Base-by-base conservation (phyloP, 2,329 filamentous ascomycete species). In the Trichophyton equinum region DNA sequence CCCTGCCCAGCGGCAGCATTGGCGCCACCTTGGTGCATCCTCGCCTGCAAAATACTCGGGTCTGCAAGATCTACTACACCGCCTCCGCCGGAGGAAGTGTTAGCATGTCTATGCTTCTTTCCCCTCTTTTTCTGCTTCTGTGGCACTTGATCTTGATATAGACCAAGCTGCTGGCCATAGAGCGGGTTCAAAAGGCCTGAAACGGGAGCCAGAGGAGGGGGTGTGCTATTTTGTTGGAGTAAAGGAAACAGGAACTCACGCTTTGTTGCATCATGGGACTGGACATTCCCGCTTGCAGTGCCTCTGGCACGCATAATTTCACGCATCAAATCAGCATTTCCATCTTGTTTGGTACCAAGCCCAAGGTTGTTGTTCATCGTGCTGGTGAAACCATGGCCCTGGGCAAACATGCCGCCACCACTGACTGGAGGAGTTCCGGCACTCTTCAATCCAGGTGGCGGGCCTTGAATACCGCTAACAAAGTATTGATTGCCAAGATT, bases 91-190 rank as follows among this genome's bases (percentile, higher is more conserved):
- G 92, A 97, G 89, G 91, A 96, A 92, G 92, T 96, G 90, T 96
- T 96, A 94, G 91, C 92, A 87, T 96, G 91, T 86, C 91, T 95
- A 84, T 96, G 92, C 90, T 96, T 96, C 86, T 96, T 96, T 82
- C 91, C 91, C 90, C 96, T 96, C 85, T 96, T 96, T 87, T 95
- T 96, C 85, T 95, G 91, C 86, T 96, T 95, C 80, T 89, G 87
- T 74, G 78, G 77, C 80, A 88, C 88, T 80, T 87, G 86, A 76
- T 95, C 91, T 85, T 91, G 88, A 80, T 89, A 90, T 79, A 85
- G 84, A 81, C 88, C 89, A 81, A 87, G 80, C 80, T 88, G 87
- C 74, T 85, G 82, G 79, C 88, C 89, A 81, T 95, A 95, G 82
- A 94, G 89, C 83, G 89, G 88, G 83, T 84, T 87, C 80, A 92